Conservation (phyloP, 257 asterid genomes). For the Nicotiana benthamiana region DNA sequence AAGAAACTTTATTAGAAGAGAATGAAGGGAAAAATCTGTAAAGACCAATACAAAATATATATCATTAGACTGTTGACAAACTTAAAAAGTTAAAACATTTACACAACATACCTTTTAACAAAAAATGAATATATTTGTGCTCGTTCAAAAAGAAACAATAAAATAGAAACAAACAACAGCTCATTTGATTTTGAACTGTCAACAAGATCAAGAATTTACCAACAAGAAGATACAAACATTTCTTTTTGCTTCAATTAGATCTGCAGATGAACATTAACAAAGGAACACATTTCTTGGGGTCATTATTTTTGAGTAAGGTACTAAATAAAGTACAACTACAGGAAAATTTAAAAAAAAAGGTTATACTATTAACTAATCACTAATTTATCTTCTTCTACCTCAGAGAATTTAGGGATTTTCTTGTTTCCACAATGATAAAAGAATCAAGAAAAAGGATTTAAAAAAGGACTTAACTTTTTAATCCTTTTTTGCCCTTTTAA, state of each 20-base stretch:
- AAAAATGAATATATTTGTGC: background rate
- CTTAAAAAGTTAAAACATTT: constrained; percentile 29
- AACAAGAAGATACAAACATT: constrained; percentile 25
- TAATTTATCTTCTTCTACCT: constrained; percentile 2
- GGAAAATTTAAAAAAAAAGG: background rate
- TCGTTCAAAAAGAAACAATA: background rate
- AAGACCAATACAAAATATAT: constrained; percentile 17
- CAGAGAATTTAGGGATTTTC: constrained; percentile 6
- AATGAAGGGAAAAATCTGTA: constrained; percentile 18
- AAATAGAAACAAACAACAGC: background rate
- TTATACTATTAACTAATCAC: background rate
- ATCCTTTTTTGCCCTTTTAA: background rate
- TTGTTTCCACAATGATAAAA: constrained; percentile 17
- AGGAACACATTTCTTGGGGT: constrained; percentile 13
- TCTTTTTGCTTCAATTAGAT: constrained; percentile 27
- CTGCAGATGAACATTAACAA: constrained; percentile 34
- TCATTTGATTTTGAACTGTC: constrained; percentile 3
- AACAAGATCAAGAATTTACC: background rate
- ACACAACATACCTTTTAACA: constrained; percentile 7
- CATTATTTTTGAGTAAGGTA: constrained; percentile 22
- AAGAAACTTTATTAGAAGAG: constrained; percentile 22
- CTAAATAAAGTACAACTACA: constrained; percentile 16
- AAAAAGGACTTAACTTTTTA: background rate
- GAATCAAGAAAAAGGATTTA: background rate
- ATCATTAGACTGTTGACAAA: constrained; percentile 38